These are phyloP conservation scores for Cryptosporidium felis DNA, from an alignment of 169 alveolate genomes.

Conservation along the genomic window DNA sequence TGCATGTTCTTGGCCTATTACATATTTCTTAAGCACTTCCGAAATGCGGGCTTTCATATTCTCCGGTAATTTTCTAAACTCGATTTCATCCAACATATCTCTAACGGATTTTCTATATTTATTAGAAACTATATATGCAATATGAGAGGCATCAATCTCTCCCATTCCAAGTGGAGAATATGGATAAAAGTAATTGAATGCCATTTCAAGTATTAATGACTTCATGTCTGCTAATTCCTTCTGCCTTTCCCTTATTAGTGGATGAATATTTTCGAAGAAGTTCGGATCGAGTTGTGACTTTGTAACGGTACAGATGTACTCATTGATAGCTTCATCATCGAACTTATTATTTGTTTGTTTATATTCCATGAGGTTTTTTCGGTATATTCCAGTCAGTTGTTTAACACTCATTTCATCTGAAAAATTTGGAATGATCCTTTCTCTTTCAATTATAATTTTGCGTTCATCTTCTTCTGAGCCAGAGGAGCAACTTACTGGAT, in stretches of 20 bases:
- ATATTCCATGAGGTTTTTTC: neutral
- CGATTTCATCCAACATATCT: neutral
- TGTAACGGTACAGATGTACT: neutral
- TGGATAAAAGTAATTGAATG: neutral
- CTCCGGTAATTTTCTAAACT: conserved; percentile 11
- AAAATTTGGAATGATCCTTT: conserved; percentile 10
- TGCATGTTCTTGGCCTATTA: conserved; percentile 20
- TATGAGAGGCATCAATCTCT: conserved; percentile 48
- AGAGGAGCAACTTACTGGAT: neutral
- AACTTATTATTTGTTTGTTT: neutral
- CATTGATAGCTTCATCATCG: conserved; percentile 7
- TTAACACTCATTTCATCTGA: conserved; percentile 4
- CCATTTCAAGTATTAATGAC: neutral
- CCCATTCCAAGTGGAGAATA: conserved; percentile 24
- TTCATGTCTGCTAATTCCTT: conserved; percentile 10
- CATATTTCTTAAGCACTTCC: conserved; percentile 8
- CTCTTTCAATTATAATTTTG: neutral
- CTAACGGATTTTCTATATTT: neutral
- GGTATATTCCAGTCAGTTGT: neutral
- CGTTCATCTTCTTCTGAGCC: neutral
- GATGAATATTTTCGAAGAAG: neutral
- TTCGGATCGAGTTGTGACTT: neutral
- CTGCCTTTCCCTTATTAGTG: neutral
- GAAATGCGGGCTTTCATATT: neutral
- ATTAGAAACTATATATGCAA: conserved; percentile 32